These are phyloP conservation scores for Fusarium poae DNA, from an alignment of 2,329 filamentous ascomycete species.

Conservation along the genomic window DNA sequence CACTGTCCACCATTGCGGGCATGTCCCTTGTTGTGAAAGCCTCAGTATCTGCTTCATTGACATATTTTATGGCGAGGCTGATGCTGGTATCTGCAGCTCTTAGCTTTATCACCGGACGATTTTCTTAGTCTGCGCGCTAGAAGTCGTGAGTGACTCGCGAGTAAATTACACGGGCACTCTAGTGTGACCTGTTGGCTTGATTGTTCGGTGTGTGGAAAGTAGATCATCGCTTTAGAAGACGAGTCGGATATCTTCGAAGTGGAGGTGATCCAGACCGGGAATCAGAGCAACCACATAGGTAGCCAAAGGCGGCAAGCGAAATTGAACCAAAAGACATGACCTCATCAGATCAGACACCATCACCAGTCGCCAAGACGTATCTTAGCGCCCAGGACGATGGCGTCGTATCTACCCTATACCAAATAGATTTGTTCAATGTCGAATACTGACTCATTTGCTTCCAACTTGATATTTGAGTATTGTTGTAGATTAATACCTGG, in stretches of 20 bases:
- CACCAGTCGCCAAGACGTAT: background rate
- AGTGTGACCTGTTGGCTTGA: conserved; percentile 1
- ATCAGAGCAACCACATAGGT: conserved; percentile 6
- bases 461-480: background rate
- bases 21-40: background rate
- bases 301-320: background rate
- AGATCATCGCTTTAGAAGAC: conserved; percentile 7
- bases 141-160: conserved; percentile 1
- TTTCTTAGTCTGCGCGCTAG: background rate
- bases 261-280: background rate
- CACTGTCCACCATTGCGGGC: background rate
- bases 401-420: background rate
- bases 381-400: background rate
- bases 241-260: background rate
- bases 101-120: background rate
- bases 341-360: conserved; percentile 3
- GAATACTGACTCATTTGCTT: background rate
- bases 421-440: background rate
- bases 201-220: background rate
- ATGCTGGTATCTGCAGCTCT: background rate
- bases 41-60: background rate
- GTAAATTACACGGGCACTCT: background rate
- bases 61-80: background rate
- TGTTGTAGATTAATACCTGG: background rate
- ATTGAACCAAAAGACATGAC: background rate